phyloP scores from a whole-genome alignment of 306 rosid species.

The Cicer yamashitae region DNA sequence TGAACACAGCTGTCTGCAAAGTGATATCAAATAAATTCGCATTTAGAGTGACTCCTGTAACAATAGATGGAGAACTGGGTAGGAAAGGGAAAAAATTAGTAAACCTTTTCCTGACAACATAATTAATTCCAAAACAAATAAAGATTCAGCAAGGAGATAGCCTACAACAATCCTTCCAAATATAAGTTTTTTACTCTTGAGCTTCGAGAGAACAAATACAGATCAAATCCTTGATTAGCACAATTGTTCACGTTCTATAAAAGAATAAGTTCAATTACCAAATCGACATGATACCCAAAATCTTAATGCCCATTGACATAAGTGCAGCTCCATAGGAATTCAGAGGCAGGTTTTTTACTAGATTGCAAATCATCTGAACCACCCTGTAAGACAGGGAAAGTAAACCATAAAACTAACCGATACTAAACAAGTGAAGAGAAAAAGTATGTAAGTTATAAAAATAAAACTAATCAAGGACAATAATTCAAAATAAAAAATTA shows the following conservation, averaged over 20 bases:
- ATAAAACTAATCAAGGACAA: constrained; percentile 32
- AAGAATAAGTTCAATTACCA: constrained; percentile 62
- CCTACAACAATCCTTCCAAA: constrained; percentile 32
- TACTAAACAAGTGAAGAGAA: constrained; percentile 22
- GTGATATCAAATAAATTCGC: constrained; percentile 74
- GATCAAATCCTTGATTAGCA: constrained; percentile 28
- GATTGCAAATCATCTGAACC: constrained; percentile 76
- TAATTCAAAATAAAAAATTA: constrained; percentile 48
- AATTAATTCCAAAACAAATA: constrained; percentile 31
- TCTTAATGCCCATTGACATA: constrained; percentile 80
- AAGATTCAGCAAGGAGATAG: constrained; percentile 27
- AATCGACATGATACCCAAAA: constrained; percentile 71
- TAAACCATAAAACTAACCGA: constrained; percentile 19
- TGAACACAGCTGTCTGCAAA: constrained; percentile 50
- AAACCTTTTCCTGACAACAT: constrained; percentile 23
- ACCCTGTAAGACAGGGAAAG: constrained; percentile 61
- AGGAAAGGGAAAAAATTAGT: constrained; percentile 38
- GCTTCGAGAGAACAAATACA: constrained; percentile 27
- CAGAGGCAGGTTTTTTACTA: constrained; percentile 68
- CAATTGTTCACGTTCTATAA: constrained; percentile 21
- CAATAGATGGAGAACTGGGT: constrained; percentile 77
- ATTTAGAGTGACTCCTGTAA: constrained; percentile 65
- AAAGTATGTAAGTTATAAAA: constrained; percentile 7
- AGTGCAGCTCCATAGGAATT: constrained; percentile 68
- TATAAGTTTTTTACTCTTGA: neutral